Evolutionary conservation across 305 asterid genomes (phyloP).

Genomic region (Rubia balearica): DNA sequence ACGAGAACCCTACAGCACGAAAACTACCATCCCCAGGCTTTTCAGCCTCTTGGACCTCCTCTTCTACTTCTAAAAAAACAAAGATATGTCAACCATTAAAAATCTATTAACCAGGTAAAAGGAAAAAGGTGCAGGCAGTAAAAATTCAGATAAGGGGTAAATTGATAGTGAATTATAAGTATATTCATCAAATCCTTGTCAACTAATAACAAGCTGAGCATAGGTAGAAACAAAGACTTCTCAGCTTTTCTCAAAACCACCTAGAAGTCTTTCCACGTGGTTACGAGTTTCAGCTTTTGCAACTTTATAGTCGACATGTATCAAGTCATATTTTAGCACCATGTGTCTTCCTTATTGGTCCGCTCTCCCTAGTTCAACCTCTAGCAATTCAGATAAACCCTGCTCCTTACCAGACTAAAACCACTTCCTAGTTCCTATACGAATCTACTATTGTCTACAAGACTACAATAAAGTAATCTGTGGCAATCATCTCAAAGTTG

Average conservation of each 20-base stretch:
- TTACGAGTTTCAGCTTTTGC: not conserved
- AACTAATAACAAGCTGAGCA: conserved; percentile 24
- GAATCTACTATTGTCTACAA: not conserved
- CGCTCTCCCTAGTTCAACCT: too few species aligned
- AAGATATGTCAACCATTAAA: not conserved
- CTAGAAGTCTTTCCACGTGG: conserved; percentile 13
- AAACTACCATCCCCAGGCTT: conserved; percentile 31
- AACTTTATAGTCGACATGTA: not conserved
- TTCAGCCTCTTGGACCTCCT: conserved; percentile 50
- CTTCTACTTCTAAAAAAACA: conserved; percentile 40
- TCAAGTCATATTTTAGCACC: not conserved
- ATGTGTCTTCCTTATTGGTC: too few species aligned
- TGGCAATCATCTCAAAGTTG: too few species aligned
- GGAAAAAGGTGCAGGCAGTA: not conserved
- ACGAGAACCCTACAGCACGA: conserved; percentile 60
- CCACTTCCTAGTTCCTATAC: not conserved
- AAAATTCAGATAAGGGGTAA: not conserved
- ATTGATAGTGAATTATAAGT: not conserved
- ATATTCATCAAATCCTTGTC: not conserved
- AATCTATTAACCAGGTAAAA: not conserved
- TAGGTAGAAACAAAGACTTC: conserved; percentile 16
- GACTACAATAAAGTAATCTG: not conserved
- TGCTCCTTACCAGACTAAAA: not conserved
- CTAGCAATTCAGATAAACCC: not conserved
- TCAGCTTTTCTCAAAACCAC: conserved; percentile 12